Evolutionary conservation across 257 asterid genomes (phyloP).

Genomic region (Solanum boliviense): DNA sequence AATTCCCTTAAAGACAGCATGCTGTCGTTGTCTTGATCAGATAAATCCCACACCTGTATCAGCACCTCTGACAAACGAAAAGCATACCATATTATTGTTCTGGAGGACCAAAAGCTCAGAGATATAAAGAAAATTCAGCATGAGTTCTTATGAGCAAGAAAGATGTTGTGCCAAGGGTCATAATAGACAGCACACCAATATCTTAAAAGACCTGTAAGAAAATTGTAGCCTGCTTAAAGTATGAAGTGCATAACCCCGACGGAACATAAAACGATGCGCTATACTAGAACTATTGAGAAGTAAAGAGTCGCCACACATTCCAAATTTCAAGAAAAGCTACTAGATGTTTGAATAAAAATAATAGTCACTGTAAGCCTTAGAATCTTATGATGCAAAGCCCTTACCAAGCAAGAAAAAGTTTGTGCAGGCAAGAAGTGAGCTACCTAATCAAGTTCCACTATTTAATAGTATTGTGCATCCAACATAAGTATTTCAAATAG

Average conservation of each 20-base stretch:
- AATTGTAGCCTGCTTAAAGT: neutral
- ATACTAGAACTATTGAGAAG: neutral
- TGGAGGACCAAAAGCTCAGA: neutral
- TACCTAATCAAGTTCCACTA: neutral
- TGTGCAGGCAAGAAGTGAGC: neutral
- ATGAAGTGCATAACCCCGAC: neutral
- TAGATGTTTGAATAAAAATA: neutral
- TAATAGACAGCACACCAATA: neutral
- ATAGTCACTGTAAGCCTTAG: neutral
- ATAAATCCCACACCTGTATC: slow-evolving; percentile 95
- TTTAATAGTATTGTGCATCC: neutral
- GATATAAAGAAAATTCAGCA: neutral
- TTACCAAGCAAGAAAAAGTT: neutral
- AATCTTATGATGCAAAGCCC: neutral
- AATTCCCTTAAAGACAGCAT: slow-evolving; percentile 92
- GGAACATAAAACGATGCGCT: neutral
- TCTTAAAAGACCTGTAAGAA: neutral
- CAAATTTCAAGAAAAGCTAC: neutral
- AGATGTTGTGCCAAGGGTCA: neutral
- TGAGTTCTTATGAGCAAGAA: neutral
- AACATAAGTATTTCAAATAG: neutral
- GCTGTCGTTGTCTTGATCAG: slow-evolving; percentile 96
- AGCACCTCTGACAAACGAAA: slow-evolving; percentile 64
- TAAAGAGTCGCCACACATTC: neutral
- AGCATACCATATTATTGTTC: neutral